phyloP scores from a whole-genome alignment of 139 green algal genomes.

The Picochlorum sp. region DNA sequence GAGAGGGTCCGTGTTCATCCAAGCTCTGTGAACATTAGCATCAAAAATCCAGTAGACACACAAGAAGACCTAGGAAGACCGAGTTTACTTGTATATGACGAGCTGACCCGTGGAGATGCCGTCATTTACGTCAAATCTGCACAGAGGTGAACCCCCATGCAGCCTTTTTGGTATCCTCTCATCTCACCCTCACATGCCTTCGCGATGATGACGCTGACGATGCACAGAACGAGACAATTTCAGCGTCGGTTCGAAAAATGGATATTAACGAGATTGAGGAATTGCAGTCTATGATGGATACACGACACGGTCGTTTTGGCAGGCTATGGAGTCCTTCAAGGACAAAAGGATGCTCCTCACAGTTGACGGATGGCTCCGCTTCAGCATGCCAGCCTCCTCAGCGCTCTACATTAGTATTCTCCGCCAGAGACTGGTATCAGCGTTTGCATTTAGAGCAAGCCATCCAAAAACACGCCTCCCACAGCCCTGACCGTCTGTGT shows the following conservation, averaged over 20 bases:
- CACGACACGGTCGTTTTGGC: constrained; percentile 7
- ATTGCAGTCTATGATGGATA: too few relatives aligned
- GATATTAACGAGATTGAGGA: neutral
- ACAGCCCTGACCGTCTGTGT: neutral
- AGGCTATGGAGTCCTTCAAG: neutral
- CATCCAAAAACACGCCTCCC: constrained; percentile 15
- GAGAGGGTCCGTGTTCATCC: constrained; percentile 40
- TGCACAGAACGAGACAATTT: neutral
- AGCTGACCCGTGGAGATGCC: constrained; percentile 45
- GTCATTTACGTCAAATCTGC: constrained; percentile 36
- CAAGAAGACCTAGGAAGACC: neutral
- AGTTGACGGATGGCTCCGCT: constrained; percentile 40
- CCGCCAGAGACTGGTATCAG: constrained; percentile 25
- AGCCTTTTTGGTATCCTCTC: constrained; percentile 33
- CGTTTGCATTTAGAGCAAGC: constrained; percentile 34
- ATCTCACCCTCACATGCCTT: constrained; percentile 5
- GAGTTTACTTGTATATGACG: constrained; percentile 36
- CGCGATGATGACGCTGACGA: constrained; percentile 7
- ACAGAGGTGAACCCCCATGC: constrained; percentile 34
- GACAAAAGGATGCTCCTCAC: constrained; percentile 11
- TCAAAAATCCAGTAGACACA: neutral
- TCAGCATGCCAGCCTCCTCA: neutral
- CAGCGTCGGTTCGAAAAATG: neutral
- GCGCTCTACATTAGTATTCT: constrained; percentile 21
- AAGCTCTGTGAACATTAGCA: constrained; percentile 18